Evolutionary conservation across 2,329 filamentous ascomycete genomes (phyloP), one percentile per base, ranked within the genome.

Genomic region (Neopestalotiopsis sp.): DNA sequence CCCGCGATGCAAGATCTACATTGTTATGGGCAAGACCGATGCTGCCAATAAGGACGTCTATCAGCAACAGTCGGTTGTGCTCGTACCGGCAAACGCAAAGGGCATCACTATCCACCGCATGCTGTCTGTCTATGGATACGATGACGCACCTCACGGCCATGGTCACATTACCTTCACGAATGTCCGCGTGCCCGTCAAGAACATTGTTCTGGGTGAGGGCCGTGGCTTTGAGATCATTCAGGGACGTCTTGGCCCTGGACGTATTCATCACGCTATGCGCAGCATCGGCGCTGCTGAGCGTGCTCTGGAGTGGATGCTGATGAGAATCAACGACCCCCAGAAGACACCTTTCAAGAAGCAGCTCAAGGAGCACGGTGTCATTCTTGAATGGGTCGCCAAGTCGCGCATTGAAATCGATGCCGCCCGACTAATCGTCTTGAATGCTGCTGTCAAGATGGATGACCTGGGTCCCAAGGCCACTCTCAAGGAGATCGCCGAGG

Each of bases 171-270:
- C 85, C 45, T 98, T 99, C 83, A 86, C 91, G 69, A 92, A 98
- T 78, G 96, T 98, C 71, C 92, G 95, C 69, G 93, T 99, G 0
- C 95, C 95, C 7, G 90, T 86, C 40, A 84, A 85, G 75, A 96
- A 93, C 84, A 91, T 99, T 77, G 92, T 98, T 12, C 91, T 99
- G 3, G 95, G 96, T 70, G 94, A 96, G 80, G 96, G 96, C 72
- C 91, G 94, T 71, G 96, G 96, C 24, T 99, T 99, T 80, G 96
- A 99, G 82, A 97, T 99, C 78, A 98, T 99, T 78, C 96, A 99
- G 81, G 96, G 96, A 69, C 94, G 96, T 74, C 91, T 99, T 30
- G 96, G 96, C 1, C 96, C 96, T 1, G 96, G 96, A 42, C 93
- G 96, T 69, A 98, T 99, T 79, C 96, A 99, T 84, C 96, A 99